Evolutionary conservation across 345 rosid species (phyloP).

Genomic region (Bretschneidera sinensis): DNA sequence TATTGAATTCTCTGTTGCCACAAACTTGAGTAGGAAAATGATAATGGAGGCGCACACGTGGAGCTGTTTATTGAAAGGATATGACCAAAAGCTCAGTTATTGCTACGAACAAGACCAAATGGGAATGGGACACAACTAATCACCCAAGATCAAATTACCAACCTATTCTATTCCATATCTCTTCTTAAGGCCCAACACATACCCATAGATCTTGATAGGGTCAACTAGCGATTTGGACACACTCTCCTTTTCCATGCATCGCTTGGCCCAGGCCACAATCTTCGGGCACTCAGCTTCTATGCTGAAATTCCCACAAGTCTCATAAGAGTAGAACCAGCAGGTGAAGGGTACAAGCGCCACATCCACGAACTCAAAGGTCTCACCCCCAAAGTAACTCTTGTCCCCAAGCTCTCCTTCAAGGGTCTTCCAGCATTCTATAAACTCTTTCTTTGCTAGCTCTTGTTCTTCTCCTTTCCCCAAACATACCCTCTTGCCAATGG

Average conservation of each 20-base stretch:
- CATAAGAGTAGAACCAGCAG: constrained; percentile 29
- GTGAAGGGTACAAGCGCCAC: constrained; percentile 28
- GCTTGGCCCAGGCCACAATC: constrained; percentile 31
- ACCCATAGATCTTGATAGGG: constrained; percentile 25
- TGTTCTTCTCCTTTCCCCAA: constrained; percentile 31
- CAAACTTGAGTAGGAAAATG: no score
- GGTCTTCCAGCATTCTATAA: constrained; percentile 23
- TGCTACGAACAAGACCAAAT: no score
- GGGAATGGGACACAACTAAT: no score
- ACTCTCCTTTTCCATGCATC: constrained; percentile 22
- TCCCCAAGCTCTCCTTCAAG: constrained; percentile 34
- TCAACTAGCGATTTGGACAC: constrained; percentile 28
- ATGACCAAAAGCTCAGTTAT: no score
- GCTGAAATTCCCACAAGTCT: constrained; percentile 27
- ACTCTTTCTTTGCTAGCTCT: constrained; percentile 27
- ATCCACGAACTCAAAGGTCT: constrained; percentile 26
- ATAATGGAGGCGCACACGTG: no score
- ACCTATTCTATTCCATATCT: constrained; percentile 20
- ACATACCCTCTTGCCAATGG: constrained; percentile 19
- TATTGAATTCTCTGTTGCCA: no score
- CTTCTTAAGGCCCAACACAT: constrained; percentile 28
- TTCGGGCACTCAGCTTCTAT: constrained; percentile 28
- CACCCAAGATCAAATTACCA: background rate
- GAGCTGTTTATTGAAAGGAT: no score
- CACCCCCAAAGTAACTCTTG: constrained; percentile 26